phyloP scores from a whole-genome alignment of 495 filamentous ascomycete species.

The Lasiosphaeria hispida region DNA sequence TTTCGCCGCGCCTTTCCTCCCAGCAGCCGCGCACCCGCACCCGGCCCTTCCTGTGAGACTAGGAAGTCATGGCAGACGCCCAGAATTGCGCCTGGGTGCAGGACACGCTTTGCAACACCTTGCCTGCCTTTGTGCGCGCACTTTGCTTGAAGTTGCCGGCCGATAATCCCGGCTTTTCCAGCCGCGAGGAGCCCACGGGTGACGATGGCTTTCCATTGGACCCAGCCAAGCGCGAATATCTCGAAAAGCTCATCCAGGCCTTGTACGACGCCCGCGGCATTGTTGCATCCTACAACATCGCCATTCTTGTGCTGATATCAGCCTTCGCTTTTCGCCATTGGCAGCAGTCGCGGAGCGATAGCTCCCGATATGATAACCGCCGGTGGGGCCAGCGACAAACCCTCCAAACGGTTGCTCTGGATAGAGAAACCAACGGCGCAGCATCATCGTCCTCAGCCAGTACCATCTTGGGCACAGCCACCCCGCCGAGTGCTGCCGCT shows the following conservation, averaged over 20 bases:
- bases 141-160: no score
- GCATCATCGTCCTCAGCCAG: constrained; percentile 18
- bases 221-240: constrained; percentile 35
- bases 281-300: constrained; percentile 35
- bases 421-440: background rate
- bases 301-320: constrained; percentile 29
- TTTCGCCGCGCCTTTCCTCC: background rate
- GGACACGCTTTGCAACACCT: background rate
- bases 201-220: constrained; percentile 3
- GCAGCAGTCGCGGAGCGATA: constrained; percentile 17
- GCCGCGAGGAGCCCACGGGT: background rate
- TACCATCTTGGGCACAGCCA: constrained; percentile 11
- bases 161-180: background rate
- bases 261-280: constrained; percentile 35
- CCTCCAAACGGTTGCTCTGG: no score
- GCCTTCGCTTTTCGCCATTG: constrained; percentile 31
- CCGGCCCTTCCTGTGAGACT: background rate
- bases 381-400: background rate
- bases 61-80: background rate
- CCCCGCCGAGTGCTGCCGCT: background rate
- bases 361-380: constrained; percentile 17
- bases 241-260: constrained; percentile 30
- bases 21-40: background rate
- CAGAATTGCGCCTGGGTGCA: background rate
- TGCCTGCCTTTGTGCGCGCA: background rate